A percentile compares a stretch with the other conserved stretches of the same genome.
Conservation (phyloP, 192 early-diverging fungal species). For the Coemansia sp. region DNA sequence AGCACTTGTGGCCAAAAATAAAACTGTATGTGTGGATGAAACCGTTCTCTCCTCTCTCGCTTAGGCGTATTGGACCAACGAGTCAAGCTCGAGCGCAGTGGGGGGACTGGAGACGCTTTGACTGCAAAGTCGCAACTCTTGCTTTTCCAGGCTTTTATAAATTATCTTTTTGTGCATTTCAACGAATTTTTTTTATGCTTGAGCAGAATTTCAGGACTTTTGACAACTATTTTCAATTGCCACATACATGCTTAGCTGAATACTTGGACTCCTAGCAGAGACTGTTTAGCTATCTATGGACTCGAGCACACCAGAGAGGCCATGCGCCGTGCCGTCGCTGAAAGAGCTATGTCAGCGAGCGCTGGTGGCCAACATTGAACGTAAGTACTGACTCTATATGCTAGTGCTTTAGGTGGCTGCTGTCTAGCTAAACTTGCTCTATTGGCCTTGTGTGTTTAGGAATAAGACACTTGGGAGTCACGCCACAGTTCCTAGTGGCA, state of each 20-base stretch:
- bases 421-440: neutral
- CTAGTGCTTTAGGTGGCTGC: neutral
- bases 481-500: slow-evolving; percentile 39
- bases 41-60: neutral
- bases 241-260: neutral
- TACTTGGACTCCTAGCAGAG: neutral
- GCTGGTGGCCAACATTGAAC: slow-evolving; percentile 30
- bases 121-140: neutral
- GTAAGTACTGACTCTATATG: slow-evolving; percentile 13
- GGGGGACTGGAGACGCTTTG: neutral
- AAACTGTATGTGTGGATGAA: neutral
- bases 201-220: neutral
- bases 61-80: neutral
- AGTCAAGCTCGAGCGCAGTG: neutral
- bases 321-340: slow-evolving; percentile 23
- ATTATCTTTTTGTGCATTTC: neutral
- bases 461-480: slow-evolving; percentile 29
- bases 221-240: neutral
- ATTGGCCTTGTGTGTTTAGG: slow-evolving; percentile 6
- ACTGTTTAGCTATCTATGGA: slow-evolving; percentile 13
- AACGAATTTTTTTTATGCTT: neutral
- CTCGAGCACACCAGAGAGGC: slow-evolving; percentile 1
- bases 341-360: slow-evolving; percentile 44
- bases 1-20: neutral
- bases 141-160: neutral